Conservation (phyloP, 306 rosid genomes). For the Aeschynomene evenia region DNA sequence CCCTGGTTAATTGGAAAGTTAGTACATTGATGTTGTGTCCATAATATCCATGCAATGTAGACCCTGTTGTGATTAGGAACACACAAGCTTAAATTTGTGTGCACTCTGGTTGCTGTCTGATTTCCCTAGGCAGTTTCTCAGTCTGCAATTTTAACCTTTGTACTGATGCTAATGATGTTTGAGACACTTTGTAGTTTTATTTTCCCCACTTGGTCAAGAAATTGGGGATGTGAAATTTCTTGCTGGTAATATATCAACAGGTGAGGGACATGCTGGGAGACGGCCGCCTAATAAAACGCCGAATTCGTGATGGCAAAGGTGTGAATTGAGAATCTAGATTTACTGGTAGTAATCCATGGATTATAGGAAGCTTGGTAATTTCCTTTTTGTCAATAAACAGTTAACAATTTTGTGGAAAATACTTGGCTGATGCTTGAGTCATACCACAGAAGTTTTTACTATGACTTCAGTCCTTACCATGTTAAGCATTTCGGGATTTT, state of each 20-base stretch:
- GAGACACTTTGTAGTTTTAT: constrained; percentile 6
- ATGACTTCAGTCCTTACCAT: neutral
- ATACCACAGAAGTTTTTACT: neutral
- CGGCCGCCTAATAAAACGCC: constrained; percentile 88
- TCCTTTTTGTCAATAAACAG: constrained; percentile 15
- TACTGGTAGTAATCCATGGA: neutral
- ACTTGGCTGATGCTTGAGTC: constrained; percentile 15
- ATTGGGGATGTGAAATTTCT: constrained; percentile 22
- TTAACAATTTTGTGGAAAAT: constrained; percentile 14
- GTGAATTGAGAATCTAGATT: constrained; percentile 27
- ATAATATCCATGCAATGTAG: constrained; percentile 3
- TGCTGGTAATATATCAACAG: constrained; percentile 46
- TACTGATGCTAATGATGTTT: neutral
- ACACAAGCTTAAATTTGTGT: neutral
- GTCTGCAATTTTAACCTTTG: constrained; percentile 16
- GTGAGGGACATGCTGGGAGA: constrained; percentile 99
- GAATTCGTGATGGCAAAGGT: constrained; percentile 92
- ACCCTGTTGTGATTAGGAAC: neutral
- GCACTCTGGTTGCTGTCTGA: neutral
- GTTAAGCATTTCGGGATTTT: neutral
- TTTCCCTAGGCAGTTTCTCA: neutral
- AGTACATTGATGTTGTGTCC: constrained; percentile 6
- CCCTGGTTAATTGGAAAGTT: neutral
- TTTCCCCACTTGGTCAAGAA: neutral
- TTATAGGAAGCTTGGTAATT: constrained; percentile 16